Base-by-base conservation (phyloP, 164 flowering plant genomes). In the Houttuynia cordata region DNA sequence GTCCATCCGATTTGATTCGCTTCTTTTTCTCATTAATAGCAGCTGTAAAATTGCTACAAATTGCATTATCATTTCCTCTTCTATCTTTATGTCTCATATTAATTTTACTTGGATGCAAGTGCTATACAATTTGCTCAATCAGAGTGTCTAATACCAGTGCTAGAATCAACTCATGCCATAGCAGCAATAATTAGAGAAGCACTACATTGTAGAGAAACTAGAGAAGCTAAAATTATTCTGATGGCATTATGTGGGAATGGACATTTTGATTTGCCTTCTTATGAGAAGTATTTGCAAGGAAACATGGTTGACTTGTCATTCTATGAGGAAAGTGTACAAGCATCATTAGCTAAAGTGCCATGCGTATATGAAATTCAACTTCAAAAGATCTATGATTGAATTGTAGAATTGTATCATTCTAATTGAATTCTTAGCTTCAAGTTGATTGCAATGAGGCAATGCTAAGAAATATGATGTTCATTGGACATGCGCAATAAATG, bases 211-310 rank as follows among this genome's bases (percentile, higher is more conserved):
- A 86, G 62, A 67, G 88, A 87, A 70, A 81, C 83, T 3, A 94
- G 99, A 60, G 94, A 93, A 68, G 71, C 79, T 20, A 93, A 93
- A 71, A 96, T 93, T 7, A 84, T 90, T 58, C 83, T 90, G 17
- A 86, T 76, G 81, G 97, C 96, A 57, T 81, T 93, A 96, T 90
- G 97, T 67, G 99, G 97, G 20, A 97, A 93, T 74, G 99, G 97
- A 30, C 99, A 93, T 73, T 93, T 93, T 68, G 99, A 93, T 75
- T 75, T 88, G 58, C 75, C 96, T 8, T 71, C 97, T 63, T 93
- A 93, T 64, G 99, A 93, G 51, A 90, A 90, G 70, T 93, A 83
- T 63, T 64, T 93, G 68, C 85, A 85, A 66, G 99, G 99, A 56
- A 71, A 71, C 9, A 75, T 93, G 83, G 83, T 79, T 13, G 99